Conservation (phyloP, 495 filamentous ascomycete species). For the Penicillium argentinense region DNA sequence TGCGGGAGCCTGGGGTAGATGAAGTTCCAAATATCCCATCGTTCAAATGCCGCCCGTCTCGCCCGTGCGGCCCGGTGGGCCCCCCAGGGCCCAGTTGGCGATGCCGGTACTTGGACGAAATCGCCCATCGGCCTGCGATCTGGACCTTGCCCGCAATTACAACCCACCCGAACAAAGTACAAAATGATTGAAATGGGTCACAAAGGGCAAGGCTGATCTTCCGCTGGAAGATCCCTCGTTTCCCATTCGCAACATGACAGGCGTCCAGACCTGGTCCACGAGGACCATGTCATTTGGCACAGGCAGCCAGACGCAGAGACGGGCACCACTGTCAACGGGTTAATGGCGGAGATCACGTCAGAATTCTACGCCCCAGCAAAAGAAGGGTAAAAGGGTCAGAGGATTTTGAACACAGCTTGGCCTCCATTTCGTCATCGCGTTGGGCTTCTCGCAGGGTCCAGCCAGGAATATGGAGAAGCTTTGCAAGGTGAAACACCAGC, state of each 20-base stretch:
- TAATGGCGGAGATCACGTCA: neutral
- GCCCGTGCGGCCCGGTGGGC: constrained; percentile 1
- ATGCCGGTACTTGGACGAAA: constrained; percentile 1
- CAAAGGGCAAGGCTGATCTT: constrained; percentile 1
- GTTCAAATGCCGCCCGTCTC: neutral
- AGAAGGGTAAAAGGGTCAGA: too few species aligned
- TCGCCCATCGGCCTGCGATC: too few species aligned
- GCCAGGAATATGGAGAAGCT: constrained; percentile 9
- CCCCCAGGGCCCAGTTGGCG: too few species aligned
- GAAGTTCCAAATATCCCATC: constrained; percentile 6
- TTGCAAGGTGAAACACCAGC: constrained; percentile 13
- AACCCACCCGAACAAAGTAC: neutral
- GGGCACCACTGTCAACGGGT: neutral
- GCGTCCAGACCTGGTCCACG: neutral
- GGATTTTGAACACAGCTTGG: too few species aligned
- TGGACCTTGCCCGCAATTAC: constrained; percentile 1
- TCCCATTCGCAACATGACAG: neutral
- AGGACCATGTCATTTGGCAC: neutral
- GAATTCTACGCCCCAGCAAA: neutral
- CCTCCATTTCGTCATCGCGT: neutral
- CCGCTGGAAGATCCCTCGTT: neutral
- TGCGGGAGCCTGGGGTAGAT: constrained; percentile 2
- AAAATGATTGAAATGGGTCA: neutral
- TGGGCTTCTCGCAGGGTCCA: neutral
- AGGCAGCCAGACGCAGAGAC: neutral